Percentiles rank a stretch among this genome's conserved stretches.
Conservation (phyloP, 495 filamentous ascomycete genomes). For the Penicillium coprophilum region DNA sequence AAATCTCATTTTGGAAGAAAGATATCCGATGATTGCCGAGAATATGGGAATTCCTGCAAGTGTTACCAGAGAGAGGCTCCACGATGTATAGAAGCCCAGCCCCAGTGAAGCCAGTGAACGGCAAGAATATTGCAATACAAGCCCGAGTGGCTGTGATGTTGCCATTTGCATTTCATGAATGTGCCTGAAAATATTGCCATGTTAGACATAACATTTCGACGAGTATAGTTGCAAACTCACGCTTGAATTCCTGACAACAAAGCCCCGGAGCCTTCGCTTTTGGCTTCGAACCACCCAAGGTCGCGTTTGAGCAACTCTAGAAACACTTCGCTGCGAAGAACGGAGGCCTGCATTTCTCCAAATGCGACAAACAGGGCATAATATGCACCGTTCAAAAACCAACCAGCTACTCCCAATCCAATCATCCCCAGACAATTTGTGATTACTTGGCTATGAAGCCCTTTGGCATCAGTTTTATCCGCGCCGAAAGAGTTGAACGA, state of each 20-base stretch:
- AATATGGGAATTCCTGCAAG: slow-evolving; percentile 72
- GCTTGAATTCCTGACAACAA: slow-evolving; percentile 70
- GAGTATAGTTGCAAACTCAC: slow-evolving; percentile 46
- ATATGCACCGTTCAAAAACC: slow-evolving; percentile 64
- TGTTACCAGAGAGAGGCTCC: slow-evolving; percentile 82
- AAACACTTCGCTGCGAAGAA: slow-evolving; percentile 64
- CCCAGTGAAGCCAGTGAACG: slow-evolving; percentile 61
- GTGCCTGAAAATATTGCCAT: slow-evolving; percentile 53
- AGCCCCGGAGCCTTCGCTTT: slow-evolving; percentile 68
- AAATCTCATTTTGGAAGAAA: slow-evolving; percentile 60
- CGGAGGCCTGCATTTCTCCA: slow-evolving; percentile 76
- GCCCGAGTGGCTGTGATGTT: slow-evolving; percentile 74
- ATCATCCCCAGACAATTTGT: slow-evolving; percentile 58
- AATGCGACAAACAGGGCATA: slow-evolving; percentile 69
- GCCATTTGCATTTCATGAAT: slow-evolving; percentile 79
- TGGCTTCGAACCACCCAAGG: slow-evolving; percentile 79
- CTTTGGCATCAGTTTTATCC: slow-evolving; percentile 45
- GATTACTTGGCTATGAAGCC: slow-evolving; percentile 56
- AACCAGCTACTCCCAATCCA: slow-evolving; percentile 59
- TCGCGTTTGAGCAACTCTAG: slow-evolving; percentile 65
- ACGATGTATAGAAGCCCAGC: slow-evolving; percentile 75
- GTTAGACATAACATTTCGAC: not conserved
- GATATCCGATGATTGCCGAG: slow-evolving; percentile 53
- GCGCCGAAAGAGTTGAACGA: slow-evolving; percentile 65
- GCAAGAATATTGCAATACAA: slow-evolving; percentile 59